Percentiles rank a stretch among this genome's conserved stretches.
These are phyloP conservation scores for Eimeria tenella DNA, from an alignment of 169 alveolate genomes.

Conservation along the genomic window DNA sequence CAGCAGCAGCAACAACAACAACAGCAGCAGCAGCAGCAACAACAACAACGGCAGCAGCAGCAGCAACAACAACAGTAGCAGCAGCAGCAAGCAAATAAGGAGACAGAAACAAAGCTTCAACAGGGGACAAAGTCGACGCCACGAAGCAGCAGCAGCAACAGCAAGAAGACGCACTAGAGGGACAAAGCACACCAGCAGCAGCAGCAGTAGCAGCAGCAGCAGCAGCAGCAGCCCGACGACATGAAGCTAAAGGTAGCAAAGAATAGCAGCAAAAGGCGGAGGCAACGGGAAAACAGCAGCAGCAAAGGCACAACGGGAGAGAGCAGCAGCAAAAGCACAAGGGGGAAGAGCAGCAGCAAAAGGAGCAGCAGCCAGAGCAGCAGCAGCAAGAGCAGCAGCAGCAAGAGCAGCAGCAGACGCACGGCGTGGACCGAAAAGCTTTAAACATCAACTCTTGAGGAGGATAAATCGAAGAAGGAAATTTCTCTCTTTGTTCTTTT, in stretches of 20 bases:
- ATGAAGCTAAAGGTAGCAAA: too few relatives aligned
- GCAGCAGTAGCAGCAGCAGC: too few relatives aligned
- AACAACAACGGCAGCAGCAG: neutral
- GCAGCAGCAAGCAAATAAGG: neutral
- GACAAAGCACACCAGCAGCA: neutral
- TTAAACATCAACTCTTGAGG: constrained; percentile 90
- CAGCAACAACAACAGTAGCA: neutral
- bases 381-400: neutral
- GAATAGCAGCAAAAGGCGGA: constrained; percentile 19
- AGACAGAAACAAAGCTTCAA: constrained; percentile 34
- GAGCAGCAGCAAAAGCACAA: neutral
- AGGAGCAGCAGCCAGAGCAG: neutral
- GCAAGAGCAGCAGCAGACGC: too few relatives aligned
- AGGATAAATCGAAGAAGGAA: constrained; percentile 83
- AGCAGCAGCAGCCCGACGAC: too few relatives aligned
- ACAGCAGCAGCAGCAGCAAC: neutral
- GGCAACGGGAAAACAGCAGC: too few relatives aligned
- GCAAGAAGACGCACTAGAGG: neutral
- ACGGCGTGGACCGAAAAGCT: constrained; percentile 91
- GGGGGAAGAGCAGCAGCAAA: neutral
- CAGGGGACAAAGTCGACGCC: neutral
- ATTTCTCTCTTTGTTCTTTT: constrained; percentile 32
- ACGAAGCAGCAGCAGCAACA: neutral
- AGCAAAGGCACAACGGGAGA: too few relatives aligned
- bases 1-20: neutral